Evolutionary conservation across 257 asterid species (phyloP).

Genomic region (Solanum verrucosum): DNA sequence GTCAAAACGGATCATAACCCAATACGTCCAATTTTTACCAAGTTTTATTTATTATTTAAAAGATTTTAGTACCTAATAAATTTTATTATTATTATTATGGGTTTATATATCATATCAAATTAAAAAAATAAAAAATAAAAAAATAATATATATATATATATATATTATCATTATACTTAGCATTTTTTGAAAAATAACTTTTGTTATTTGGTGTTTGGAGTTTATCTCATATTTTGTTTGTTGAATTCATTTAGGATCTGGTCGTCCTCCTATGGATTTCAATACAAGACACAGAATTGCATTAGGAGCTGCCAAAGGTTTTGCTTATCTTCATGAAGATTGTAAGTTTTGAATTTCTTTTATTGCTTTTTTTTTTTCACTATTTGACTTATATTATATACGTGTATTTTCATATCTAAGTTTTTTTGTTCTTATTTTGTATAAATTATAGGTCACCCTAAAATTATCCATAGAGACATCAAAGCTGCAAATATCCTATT

Average conservation of each 20-base stretch:
- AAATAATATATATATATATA: too few relatives aligned
- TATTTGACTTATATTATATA: neutral
- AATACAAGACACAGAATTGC: slow-evolving; percentile 62
- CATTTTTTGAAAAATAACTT: neutral
- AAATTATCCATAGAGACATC: slow-evolving; percentile 84
- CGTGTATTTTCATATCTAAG: neutral
- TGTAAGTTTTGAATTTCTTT: slow-evolving; percentile 25
- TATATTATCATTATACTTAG: neutral
- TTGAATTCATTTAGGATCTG: slow-evolving; percentile 27
- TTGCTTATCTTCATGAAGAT: slow-evolving; percentile 88
- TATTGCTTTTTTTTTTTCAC: neutral
- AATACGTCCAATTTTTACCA: too few relatives aligned
- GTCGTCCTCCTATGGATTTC: slow-evolving; percentile 64
- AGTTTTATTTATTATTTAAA: too few relatives aligned
- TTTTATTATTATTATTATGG: too few relatives aligned
- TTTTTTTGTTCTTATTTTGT: neutral
- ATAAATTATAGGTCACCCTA: slow-evolving; percentile 66
- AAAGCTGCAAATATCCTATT: slow-evolving; percentile 76
- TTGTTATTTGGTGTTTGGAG: neutral
- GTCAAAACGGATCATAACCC: neutral
- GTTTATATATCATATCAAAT: neutral
- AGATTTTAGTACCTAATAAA: neutral
- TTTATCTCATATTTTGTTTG: neutral
- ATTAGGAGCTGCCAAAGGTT: slow-evolving; percentile 83
- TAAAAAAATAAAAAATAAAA: too few relatives aligned